Evolutionary conservation across 805 yeast genomes (phyloP).

Genomic region (Sungouiozyma intestinalis): DNA sequence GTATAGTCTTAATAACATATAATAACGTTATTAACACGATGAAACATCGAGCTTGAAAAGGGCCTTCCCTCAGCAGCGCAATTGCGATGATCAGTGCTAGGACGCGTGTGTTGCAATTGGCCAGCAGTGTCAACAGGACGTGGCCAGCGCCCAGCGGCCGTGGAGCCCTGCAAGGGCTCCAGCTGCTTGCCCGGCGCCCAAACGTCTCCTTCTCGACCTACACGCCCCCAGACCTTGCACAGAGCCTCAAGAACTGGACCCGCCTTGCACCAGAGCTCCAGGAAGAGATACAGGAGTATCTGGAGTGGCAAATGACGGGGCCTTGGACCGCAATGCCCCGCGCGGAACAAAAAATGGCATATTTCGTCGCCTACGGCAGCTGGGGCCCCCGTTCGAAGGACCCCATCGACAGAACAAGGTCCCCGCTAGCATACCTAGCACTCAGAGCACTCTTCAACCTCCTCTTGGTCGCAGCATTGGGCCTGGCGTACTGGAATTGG

Average conservation of each 20-base stretch:
- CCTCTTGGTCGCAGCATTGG: slow-evolving; percentile 13
- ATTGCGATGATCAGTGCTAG: too few relatives aligned
- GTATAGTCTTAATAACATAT: too few relatives aligned
- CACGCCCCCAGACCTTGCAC: slow-evolving; percentile 25
- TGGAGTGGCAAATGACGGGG: slow-evolving; percentile 25
- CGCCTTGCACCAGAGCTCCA: slow-evolving; percentile 25
- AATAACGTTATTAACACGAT: too few relatives aligned
- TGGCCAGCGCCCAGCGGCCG: too few relatives aligned
- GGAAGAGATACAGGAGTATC: slow-evolving; percentile 30
- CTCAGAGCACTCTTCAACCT: slow-evolving; percentile 18
- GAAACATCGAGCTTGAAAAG: too few relatives aligned
- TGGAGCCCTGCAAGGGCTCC: too few relatives aligned
- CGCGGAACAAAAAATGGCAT: slow-evolving; percentile 25
- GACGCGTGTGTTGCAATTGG: too few relatives aligned
- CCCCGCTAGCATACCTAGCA: slow-evolving; percentile 7
- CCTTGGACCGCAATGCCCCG: slow-evolving; percentile 25
- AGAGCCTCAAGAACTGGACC: slow-evolving; percentile 25
- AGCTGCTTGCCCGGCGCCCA: too few relatives aligned
- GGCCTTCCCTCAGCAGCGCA: too few relatives aligned
- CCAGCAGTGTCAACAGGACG: too few relatives aligned
- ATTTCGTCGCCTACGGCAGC: slow-evolving; percentile 30
- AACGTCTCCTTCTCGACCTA: slow-evolving; percentile 8
- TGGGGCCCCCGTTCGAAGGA: slow-evolving; percentile 30
- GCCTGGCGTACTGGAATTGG: slow-evolving; percentile 7
- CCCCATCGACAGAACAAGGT: not conserved